Percentiles rank a stretch among this genome's conserved stretches.
These are phyloP conservation scores for Penicillium decumbens DNA, from an alignment of 2,329 filamentous ascomycete genomes.

Conservation along the genomic window DNA sequence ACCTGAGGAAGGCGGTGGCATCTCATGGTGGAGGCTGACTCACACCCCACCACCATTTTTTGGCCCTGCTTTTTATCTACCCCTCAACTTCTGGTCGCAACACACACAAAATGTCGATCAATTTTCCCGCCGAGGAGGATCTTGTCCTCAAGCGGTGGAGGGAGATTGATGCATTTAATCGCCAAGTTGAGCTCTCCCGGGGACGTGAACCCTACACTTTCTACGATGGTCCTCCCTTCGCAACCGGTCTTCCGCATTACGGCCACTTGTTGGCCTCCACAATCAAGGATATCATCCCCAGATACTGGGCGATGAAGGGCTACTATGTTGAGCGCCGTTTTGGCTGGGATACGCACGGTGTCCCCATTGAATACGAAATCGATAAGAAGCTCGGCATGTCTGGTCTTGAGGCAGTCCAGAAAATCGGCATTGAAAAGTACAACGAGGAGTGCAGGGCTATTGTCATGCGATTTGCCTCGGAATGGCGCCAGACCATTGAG, in stretches of 20 bases:
- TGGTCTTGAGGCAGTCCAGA: conserved; percentile 77
- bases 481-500: conserved; percentile 86
- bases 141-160: conserved; percentile 78
- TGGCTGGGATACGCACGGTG: conserved; percentile 91
- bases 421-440: conserved; percentile 82
- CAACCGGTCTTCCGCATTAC: conserved; percentile 66
- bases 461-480: conserved; percentile 81
- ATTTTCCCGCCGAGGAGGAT: conserved; percentile 91
- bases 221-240: conserved; percentile 82
- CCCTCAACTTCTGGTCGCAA: conserved; percentile 23
- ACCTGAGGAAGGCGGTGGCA: conserved; percentile 5
- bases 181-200: conserved; percentile 79
- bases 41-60: neutral
- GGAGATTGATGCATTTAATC: conserved; percentile 85
- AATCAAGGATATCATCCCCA: conserved; percentile 93
- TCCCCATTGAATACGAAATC: conserved; percentile 95
- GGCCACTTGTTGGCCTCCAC: conserved; percentile 82
- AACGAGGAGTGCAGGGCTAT: conserved; percentile 88
- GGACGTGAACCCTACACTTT: conserved; percentile 85
- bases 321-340: conserved; percentile 88
- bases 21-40: neutral
- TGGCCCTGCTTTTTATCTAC: conserved; percentile 5
- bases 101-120: conserved; percentile 66
- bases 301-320: conserved; percentile 97
- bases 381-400: conserved; percentile 92